phyloP scores from a whole-genome alignment of 2,329 filamentous ascomycete genomes.

The Teratosphaeria zuluensis region DNA sequence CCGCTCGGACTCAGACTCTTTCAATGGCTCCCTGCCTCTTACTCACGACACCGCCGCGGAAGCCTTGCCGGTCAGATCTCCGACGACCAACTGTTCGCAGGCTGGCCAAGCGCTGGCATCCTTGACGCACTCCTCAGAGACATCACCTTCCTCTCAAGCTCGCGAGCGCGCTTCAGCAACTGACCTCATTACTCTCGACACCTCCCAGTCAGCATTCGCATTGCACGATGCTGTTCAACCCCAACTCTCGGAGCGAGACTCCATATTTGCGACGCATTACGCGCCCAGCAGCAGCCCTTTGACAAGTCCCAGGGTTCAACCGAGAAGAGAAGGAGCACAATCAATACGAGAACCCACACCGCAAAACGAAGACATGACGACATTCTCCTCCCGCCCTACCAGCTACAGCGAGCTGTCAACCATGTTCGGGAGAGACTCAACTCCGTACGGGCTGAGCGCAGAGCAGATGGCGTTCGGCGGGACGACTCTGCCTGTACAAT shows the following conservation, averaged over 20 bases:
- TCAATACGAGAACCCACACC: background rate
- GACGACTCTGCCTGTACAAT: constrained; percentile 16
- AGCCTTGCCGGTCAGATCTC: background rate
- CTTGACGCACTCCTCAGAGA: background rate
- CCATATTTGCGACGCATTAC: constrained; percentile 55
- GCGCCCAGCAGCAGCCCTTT: constrained; percentile 41
- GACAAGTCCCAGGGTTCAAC: constrained; percentile 19
- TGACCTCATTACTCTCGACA: background rate
- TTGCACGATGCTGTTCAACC: constrained; percentile 31
- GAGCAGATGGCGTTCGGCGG: constrained; percentile 4
- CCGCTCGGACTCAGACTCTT: constrained; percentile 1
- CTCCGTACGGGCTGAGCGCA: constrained; percentile 1
- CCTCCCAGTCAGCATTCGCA: background rate
- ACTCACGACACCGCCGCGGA: background rate
- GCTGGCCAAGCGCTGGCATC: background rate
- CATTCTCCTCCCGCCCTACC: background rate
- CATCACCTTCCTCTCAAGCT: background rate
- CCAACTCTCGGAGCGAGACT: constrained; percentile 52
- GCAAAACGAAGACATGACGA: constrained; percentile 7
- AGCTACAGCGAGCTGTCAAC: background rate
- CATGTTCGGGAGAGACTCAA: constrained; percentile 6
- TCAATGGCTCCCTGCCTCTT: background rate
- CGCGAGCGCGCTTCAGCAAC: background rate
- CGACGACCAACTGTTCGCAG: background rate
- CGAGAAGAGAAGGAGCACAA: background rate